A percentile compares a stretch with the other conserved stretches of the same genome.
phyloP scores from a whole-genome alignment of 257 asterid species.

The Schizonepeta tenuifolia region DNA sequence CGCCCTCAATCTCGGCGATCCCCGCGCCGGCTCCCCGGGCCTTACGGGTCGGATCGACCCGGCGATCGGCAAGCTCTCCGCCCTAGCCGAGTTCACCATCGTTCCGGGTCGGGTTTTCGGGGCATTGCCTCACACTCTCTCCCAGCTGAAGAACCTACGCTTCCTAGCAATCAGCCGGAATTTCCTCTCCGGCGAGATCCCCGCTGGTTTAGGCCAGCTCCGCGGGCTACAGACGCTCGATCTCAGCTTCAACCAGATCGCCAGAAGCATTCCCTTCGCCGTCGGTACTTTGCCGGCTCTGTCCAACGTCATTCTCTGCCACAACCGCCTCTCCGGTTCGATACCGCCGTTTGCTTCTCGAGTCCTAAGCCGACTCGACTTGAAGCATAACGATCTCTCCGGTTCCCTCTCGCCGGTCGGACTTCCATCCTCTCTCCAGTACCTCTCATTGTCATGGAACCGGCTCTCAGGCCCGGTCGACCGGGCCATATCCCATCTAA shows the following conservation, averaged over 20 bases:
- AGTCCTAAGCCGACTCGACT: constrained; percentile 72
- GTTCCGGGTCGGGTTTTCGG: constrained; percentile 84
- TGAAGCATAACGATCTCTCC: constrained; percentile 74
- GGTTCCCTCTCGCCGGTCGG: constrained; percentile 61
- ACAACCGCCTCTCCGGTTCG: constrained; percentile 69
- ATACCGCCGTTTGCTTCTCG: constrained; percentile 65
- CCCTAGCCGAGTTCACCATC: constrained; percentile 66
- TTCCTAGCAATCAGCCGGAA: constrained; percentile 76
- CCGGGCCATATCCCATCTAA: constrained; percentile 44
- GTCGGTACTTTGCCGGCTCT: constrained; percentile 64
- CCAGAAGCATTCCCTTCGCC: constrained; percentile 59
- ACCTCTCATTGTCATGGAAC: constrained; percentile 80
- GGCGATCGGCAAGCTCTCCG: constrained; percentile 69
- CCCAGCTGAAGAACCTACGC: constrained; percentile 56
- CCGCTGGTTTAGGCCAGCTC: constrained; percentile 66
- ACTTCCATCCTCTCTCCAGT: constrained; percentile 70
- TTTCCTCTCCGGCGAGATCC: constrained; percentile 69
- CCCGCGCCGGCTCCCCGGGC: constrained; percentile 88
- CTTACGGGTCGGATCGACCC: constrained; percentile 69
- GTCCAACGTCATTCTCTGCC: constrained; percentile 68
- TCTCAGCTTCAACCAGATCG: constrained; percentile 72
- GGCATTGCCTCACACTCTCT: constrained; percentile 59
- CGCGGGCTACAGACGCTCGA: constrained; percentile 69
- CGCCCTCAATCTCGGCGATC: constrained; percentile 86
- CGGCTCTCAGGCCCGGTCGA: constrained; percentile 73